Percentiles rank a stretch among this genome's conserved stretches.
Evolutionary conservation across 75 land plant genomes (phyloP).

Genomic region (Larix kaempferi): DNA sequence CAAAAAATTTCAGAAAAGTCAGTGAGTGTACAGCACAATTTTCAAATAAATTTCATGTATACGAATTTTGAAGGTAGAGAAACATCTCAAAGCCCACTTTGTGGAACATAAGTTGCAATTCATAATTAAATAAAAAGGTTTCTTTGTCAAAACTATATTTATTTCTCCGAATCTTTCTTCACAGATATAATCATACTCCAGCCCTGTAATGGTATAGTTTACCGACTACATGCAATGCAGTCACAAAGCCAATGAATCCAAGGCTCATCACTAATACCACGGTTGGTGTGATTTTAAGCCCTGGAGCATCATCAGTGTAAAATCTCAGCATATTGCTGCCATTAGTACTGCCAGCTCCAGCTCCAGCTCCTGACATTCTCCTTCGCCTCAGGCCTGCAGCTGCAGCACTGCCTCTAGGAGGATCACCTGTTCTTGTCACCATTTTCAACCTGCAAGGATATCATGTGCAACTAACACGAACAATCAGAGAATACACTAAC

Average conservation of each 20-base stretch:
- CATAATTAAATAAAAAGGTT: neutral
- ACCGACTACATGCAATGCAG: conserved; percentile 80
- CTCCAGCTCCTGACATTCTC: conserved; percentile 35
- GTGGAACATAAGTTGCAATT: neutral
- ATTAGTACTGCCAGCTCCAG: conserved; percentile 28
- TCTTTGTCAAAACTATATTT: neutral
- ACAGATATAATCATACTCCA: neutral
- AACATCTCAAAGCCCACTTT: neutral
- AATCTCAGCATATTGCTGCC: conserved; percentile 83
- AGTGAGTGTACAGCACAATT: neutral
- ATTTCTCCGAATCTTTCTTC: neutral
- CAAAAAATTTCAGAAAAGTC: too few species aligned
- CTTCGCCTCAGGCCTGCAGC: conserved; percentile 51
- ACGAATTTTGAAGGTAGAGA: neutral
- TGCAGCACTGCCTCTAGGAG: conserved; percentile 66
- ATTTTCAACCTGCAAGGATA: neutral
- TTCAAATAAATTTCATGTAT: neutral
- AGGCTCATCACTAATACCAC: conserved; percentile 92
- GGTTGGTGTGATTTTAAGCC: conserved; percentile 79
- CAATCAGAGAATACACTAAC: too few species aligned
- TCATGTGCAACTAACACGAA: too few species aligned
- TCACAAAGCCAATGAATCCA: conserved; percentile 86
- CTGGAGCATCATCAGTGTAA: conserved; percentile 87
- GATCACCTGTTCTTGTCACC: conserved; percentile 29
- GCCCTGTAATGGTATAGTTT: conserved; percentile 47